A percentile compares a stretch with the other conserved stretches of the same genome.
Conservation (phyloP, 2,329 filamentous ascomycete genomes). For the Aureobasidium sp. region DNA sequence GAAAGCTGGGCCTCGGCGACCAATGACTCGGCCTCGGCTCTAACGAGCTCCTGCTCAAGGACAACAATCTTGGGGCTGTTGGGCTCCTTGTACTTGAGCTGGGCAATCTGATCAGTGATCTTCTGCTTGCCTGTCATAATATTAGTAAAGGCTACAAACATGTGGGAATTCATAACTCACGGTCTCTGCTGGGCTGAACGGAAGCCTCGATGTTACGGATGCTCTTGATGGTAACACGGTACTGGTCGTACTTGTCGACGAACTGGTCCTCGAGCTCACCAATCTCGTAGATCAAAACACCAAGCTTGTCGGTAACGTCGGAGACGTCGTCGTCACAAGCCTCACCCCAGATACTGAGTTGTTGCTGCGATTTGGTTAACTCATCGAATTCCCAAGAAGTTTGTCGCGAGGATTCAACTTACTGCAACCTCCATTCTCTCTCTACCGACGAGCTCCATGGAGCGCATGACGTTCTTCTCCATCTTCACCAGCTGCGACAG, state of each 20-base stretch:
- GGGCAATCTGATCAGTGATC: slow-evolving; percentile 96
- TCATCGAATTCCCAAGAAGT: neutral
- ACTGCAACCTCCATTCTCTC: slow-evolving; percentile 98
- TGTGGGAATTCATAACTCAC: slow-evolving; percentile 46
- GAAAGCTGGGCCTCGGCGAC: slow-evolving; percentile 96
- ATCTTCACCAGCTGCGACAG: slow-evolving; percentile 97
- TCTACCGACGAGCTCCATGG: slow-evolving; percentile 86
- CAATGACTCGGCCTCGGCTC: slow-evolving; percentile 96
- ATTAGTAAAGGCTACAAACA: slow-evolving; percentile 17
- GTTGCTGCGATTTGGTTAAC: slow-evolving; percentile 58
- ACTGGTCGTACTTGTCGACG: slow-evolving; percentile 98
- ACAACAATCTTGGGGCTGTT: slow-evolving; percentile 97
- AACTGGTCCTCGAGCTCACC: slow-evolving; percentile 97
- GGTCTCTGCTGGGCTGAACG: slow-evolving; percentile 93
- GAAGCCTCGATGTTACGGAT: slow-evolving; percentile 98
- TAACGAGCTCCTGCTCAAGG: slow-evolving; percentile 95
- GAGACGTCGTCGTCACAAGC: slow-evolving; percentile 94
- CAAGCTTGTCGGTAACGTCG: slow-evolving; percentile 97
- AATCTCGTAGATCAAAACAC: slow-evolving; percentile 95
- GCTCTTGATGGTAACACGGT: slow-evolving; percentile 98
- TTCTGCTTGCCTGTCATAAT: slow-evolving; percentile 77
- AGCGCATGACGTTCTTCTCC: slow-evolving; percentile 99
- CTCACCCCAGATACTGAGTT: slow-evolving; percentile 98
- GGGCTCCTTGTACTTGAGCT: slow-evolving; percentile 99
- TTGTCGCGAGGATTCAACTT: slow-evolving; percentile 38